These are phyloP conservation scores for Rhodotorula babjevae DNA, from an alignment of 768 basidiomycete genomes.

Conservation along the genomic window DNA sequence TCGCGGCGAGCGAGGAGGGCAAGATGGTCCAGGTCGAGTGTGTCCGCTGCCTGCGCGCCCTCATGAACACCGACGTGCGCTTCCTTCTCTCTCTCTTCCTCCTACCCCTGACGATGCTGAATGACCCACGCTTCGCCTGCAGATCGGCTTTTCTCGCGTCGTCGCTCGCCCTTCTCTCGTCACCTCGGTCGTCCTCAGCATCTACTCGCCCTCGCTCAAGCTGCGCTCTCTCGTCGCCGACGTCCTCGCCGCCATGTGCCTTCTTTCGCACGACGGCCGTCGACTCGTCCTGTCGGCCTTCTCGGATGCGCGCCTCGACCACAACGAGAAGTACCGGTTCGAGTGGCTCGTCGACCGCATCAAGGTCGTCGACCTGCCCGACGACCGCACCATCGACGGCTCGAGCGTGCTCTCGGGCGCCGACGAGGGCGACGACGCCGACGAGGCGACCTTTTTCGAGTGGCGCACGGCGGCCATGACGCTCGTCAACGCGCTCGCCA, in stretches of 20 bases:
- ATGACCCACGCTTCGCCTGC: background rate
- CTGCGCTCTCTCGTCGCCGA: constrained; percentile 67
- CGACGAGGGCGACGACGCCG: constrained; percentile 49
- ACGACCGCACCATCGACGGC: constrained; percentile 40
- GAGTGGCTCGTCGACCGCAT: constrained; percentile 66
- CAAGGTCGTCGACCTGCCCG: constrained; percentile 52
- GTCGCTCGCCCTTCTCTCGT: constrained; percentile 62
- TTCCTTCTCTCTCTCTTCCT: too few relatives aligned
- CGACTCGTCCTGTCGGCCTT: constrained; percentile 68
- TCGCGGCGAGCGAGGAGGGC: constrained; percentile 59
- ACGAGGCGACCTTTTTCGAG: constrained; percentile 69
- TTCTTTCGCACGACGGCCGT: constrained; percentile 65
- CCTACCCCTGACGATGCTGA: background rate
- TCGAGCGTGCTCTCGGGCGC: constrained; percentile 41
- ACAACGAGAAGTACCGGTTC: constrained; percentile 72
- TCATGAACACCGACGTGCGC: constrained; percentile 78
- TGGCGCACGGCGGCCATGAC: constrained; percentile 69
- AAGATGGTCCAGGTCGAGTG: constrained; percentile 65
- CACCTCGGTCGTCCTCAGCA: constrained; percentile 66
- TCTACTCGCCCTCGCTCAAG: constrained; percentile 62
- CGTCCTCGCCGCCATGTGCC: constrained; percentile 75
- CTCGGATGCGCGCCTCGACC: constrained; percentile 70
- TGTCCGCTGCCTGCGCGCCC: constrained; percentile 70
- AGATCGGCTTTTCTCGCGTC: constrained; percentile 70
- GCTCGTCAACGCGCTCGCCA: constrained; percentile 72